Evolutionary conservation across 306 rosid genomes (phyloP).

Genomic region (Sesbania bispinosa): DNA sequence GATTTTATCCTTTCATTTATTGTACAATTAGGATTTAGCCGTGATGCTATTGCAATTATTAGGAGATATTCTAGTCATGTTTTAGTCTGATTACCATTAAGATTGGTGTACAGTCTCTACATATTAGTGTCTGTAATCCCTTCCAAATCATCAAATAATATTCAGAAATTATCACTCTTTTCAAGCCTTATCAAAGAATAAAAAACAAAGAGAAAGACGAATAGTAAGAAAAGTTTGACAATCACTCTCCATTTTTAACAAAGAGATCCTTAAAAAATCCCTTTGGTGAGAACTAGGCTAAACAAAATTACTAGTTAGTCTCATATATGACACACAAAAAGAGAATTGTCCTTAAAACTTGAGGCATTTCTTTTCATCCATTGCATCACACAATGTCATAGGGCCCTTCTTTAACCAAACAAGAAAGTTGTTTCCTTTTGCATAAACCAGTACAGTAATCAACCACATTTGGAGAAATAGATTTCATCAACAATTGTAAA

Average conservation of each 20-base stretch:
- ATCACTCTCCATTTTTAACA: neutral
- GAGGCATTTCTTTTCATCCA: neutral
- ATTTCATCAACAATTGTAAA: neutral
- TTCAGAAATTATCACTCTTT: too few relatives aligned
- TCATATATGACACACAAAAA: neutral
- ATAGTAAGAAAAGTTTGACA: neutral
- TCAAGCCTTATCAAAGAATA: neutral
- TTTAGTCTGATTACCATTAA: too few relatives aligned
- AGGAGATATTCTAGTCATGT: too few relatives aligned
- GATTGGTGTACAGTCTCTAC: too few relatives aligned
- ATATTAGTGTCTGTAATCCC: too few relatives aligned
- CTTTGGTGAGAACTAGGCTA: neutral
- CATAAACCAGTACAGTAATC: neutral
- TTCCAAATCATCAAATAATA: too few relatives aligned
- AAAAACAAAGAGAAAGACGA: neutral
- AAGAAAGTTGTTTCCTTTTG: neutral
- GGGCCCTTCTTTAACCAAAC: neutral
- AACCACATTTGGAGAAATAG: neutral
- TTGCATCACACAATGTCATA: neutral
- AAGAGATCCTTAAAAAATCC: neutral
- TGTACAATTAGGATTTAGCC: too few relatives aligned
- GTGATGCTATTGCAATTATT: too few relatives aligned
- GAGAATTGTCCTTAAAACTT: neutral
- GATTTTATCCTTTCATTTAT: too few relatives aligned
- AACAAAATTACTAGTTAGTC: neutral